Evolutionary conservation across 2,329 filamentous ascomycete genomes (phyloP).

Genomic region (Hymenoscyphus repandus): DNA sequence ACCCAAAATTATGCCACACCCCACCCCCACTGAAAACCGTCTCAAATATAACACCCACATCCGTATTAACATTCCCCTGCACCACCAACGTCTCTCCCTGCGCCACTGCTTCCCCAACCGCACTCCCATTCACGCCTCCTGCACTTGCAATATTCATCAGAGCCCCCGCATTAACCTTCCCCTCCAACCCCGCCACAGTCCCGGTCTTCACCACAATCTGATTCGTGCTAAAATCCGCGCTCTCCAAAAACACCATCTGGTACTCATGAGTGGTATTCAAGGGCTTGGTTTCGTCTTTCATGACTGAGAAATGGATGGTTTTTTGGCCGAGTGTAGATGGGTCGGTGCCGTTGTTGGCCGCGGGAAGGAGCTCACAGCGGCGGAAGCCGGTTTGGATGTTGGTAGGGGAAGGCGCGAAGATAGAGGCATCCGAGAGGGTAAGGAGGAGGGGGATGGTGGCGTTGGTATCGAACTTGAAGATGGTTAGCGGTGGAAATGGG

Average conservation of each 20-base stretch:
- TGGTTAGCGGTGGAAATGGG: neutral
- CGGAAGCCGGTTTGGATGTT: slow-evolving; percentile 55
- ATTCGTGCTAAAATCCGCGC: slow-evolving; percentile 42
- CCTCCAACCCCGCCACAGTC: slow-evolving; percentile 38
- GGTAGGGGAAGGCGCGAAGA: slow-evolving; percentile 47
- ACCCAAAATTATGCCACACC: slow-evolving; percentile 57
- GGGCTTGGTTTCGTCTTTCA: slow-evolving; percentile 38
- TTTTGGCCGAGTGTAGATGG: slow-evolving; percentile 49
- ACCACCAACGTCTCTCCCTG: slow-evolving; percentile 41
- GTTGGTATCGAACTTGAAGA: slow-evolving; percentile 16
- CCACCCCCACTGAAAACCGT: slow-evolving; percentile 42
- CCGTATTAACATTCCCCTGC: slow-evolving; percentile 43
- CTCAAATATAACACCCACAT: slow-evolving; percentile 44
- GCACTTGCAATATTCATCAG: neutral
- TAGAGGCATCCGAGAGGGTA: slow-evolving; percentile 43
- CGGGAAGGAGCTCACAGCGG: slow-evolving; percentile 50
- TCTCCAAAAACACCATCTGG: slow-evolving; percentile 48
- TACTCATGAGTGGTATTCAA: slow-evolving; percentile 59
- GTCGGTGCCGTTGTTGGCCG: slow-evolving; percentile 46
- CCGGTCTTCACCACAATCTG: slow-evolving; percentile 52
- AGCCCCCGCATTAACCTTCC: neutral
- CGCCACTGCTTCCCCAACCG: slow-evolving; percentile 16
- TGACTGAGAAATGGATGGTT: slow-evolving; percentile 56
- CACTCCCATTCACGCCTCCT: neutral
- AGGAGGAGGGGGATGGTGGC: slow-evolving; percentile 15